Base-by-base conservation (phyloP, 352 stramenopile genomes). In the Globisporangium radiosum region DNA sequence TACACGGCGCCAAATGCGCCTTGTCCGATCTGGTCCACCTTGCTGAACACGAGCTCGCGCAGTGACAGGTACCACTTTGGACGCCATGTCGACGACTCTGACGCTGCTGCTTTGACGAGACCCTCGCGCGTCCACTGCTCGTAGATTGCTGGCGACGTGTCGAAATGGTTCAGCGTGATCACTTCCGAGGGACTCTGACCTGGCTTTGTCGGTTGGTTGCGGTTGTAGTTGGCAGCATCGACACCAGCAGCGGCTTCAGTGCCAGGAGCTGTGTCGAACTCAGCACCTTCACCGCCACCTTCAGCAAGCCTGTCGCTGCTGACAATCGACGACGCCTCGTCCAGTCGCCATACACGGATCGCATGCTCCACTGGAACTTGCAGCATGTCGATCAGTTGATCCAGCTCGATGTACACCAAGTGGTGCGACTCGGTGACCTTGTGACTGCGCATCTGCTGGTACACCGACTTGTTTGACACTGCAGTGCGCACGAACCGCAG, bases 321-420 rank as follows among this genome's bases (percentile, higher is more conserved):
- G 9, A 47, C 1, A 14, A 47, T n/a, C 42, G 42, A 47, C 42
- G 42, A 3, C 6, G 42, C 10, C 1, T 5, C 15, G 19, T 42
- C 19, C 3, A 36, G 48, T n/a, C 15, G 2, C 36, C 47, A 54
- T 11, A 1, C 25, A 8, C 36, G 57, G 15, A 63, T 63, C 13
- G 49, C 6, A 14, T 63, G 40, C 2, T 1, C 17, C 15, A 14
- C 40, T 4, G 40, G 5, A 5, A 57, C 40, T 14, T 38, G 17
- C 3, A 63, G 33, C 14, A 52, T 25, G 50, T 63, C 57, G 17
- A 63, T 19, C 43, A 63, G n/a, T 0, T 37, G 57, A 13, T 57
- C 57, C 13, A 63, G 49, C n/a, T 63, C 14, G 0, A 15, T 17
- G 57, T 63, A 57, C 13, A 63, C 17, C 36, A 63, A 25, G 7